Evolutionary conservation across 2,329 filamentous ascomycete genomes (phyloP), one percentile per base, ranked within the genome.

Genomic region (Exophiala bonariae): DNA sequence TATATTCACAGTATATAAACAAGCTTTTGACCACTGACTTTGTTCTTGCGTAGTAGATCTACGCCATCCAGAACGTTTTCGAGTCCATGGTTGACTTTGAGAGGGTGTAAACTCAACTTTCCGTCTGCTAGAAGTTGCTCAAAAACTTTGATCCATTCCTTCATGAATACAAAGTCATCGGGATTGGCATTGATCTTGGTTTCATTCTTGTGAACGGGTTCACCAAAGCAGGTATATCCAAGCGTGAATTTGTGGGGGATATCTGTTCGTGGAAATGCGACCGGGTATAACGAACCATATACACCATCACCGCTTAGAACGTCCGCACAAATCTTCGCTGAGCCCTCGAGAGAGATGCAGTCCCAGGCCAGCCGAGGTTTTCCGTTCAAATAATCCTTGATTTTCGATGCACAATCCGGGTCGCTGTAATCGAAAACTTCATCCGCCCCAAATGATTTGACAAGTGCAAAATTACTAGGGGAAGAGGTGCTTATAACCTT

Each of bases 1-100:
- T n/a, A n/a, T n/a, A n/a, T n/a, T 37, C 14, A 38, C 44, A 72
- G 59, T 26, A 61, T 63, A 58, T 76, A 77, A 9, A 77, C 73
- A 52, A 78, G 50, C 63, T 78, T 78, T 54, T 63, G 57, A 4
- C 70, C 72, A 51, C 68, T 73, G 30, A 77, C 69, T 54, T 70
- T 74, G 2, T 65, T 67, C 22, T 68, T 58, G 60, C 63, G 71
- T 55, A 77, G 52, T 36, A 66, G 50, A 35, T 74, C 56, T 48
- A 78, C 31, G 0, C 74, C 75, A 6, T 71, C 68, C 28, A 72
- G 52, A 8, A 76, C 65, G 14, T 67, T 72, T 42, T 68, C 58
- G 43, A 78, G 58, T 1, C 75, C 74, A 11, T 64, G 42, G 13
- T 66, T 59, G 10, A 75, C 62, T n/a, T 49, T 66, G 63, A 16